Base-by-base conservation (phyloP, 106 monocot genomes). In the Posidonia australis region DNA sequence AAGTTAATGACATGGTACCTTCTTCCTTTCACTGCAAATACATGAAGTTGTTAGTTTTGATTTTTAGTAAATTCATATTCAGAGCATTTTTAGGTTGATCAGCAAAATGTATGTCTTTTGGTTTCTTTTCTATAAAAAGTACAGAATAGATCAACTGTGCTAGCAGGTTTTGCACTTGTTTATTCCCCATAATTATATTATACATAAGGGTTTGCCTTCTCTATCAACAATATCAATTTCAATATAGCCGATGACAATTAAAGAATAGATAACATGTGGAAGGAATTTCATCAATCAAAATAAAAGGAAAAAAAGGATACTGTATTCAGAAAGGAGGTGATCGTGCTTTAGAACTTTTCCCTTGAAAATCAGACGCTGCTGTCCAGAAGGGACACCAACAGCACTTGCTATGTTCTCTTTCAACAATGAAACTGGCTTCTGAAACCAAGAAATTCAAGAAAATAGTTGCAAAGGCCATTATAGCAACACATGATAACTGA, bases 271-370 rank as follows among this genome's bases (percentile, higher is more conserved):
- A 19, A 42, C 13, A 61, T 23, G 44, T 46, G 19, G 23, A 21
- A 10, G 19, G 10, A 46, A 46, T 5, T 26, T 9, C 41, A 23
- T 10, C 20, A 14, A 63, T 23, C 12, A 21, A 63, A 46, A 14
- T 13, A 60, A 60, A 21, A 55, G 10, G 4, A 58, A 18, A 30
- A 54, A 76, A 77, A 75, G 93, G 93, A 94, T 96, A 96, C 86
- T 74, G 44, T 90, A 84, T 64, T 77, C 86, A 60, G 94, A 96
- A 31, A 96, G 80, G 24, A 64, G 60, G 51, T 90, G 79, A 57
- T 86, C 86, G 65, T 96, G 90, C 70, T 90, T 96, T 61, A 96
- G 63, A 52, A 96, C 96, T 51, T 69, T 86, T 42, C 90, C 96
- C 78, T 84, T 82, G 67, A 80, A 96, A 70, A 96, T 96, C 49